Base-by-base conservation (phyloP, 2,329 filamentous ascomycete genomes). In the Penicillium freii region DNA sequence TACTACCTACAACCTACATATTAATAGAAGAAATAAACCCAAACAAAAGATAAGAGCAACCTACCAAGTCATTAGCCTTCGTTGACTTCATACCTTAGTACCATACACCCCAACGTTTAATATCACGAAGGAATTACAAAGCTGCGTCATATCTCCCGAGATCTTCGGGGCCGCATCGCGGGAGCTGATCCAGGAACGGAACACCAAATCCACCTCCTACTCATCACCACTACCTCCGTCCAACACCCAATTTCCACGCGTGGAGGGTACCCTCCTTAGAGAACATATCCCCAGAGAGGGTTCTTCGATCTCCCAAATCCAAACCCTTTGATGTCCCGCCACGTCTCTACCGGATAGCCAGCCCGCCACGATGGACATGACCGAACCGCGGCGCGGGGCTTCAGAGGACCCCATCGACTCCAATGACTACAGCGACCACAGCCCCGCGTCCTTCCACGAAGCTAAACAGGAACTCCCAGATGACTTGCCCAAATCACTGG, bases 401-500 rank as follows among this genome's bases (percentile, higher is more conserved):
- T 68, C 67, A 56, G 65, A 68, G 62, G 69, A 71, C 53, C 54
- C 64, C 61, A 34, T 47, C 45, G 65, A 69, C 55, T 60, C 57
- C 56, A 40, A 57, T 42, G 38, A 54, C 42, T 60, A 67, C 49
- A 59, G 63, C 21, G 56, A 62, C 49, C 59, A 63, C 27, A 62
- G 63, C 60, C 65, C 63, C 51, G 59, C 44, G 62, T 66, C 45
- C 43, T 59, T 49, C 54, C 62, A 52, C 59, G 58, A 54, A 62
- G 53, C 42, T 58, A 69, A 47, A 62, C 66, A 62, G 57, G 73
- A 77, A 60, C 84, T 97, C 50, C 94, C 94, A 40, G 79, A 84
- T 65, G 94, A 99, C 76, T 84, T 99, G 36, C 94, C 94, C 11
- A 94, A 85, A 65, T 96, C 92, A 13, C 84, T 99, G 54, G 89